phyloP scores from a whole-genome alignment of 2,329 filamentous ascomycete genomes.

The Eutypa lata region DNA sequence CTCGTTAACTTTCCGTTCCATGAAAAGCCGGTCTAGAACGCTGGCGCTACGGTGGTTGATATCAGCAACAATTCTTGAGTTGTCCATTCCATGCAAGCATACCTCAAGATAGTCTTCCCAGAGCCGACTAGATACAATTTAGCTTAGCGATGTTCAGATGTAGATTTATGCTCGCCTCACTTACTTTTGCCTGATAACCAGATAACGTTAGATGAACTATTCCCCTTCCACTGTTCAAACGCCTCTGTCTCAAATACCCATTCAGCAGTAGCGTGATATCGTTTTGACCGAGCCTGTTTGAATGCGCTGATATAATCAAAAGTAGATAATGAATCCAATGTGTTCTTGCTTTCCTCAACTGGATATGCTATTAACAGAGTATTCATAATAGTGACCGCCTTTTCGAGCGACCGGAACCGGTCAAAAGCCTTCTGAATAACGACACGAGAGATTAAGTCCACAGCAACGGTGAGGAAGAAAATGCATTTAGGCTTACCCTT shows the following conservation, averaged over 20 bases:
- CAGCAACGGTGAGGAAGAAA: too few species aligned
- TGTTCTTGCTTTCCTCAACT: neutral
- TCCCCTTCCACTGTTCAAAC: neutral
- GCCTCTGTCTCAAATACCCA: constrained; percentile 3
- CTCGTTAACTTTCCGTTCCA: neutral
- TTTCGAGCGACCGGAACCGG: too few species aligned
- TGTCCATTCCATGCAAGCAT: too few species aligned
- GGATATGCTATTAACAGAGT: too few species aligned
- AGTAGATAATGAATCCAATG: constrained; percentile 1
- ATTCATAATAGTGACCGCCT: neutral
- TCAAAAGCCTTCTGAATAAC: too few species aligned
- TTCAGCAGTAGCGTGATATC: constrained; percentile 1
- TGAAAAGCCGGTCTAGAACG: constrained; percentile 9
- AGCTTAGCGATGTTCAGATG: neutral
- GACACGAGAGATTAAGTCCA: too few species aligned
- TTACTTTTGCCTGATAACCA: constrained; percentile 7
- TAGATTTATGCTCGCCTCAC: neutral
- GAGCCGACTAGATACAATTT: constrained; percentile 5
- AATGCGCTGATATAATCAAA: constrained; percentile 4
- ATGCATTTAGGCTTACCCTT: neutral
- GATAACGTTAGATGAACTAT: neutral
- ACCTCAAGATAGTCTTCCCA: constrained; percentile 11
- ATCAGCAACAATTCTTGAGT: too few species aligned
- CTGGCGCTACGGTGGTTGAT: too few species aligned
- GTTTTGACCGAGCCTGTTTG: constrained; percentile 3